Evolutionary conservation across 139 green algal species (phyloP), one percentile per base, ranked within the genome.

Genomic region (Mesotaenium endlicherianum): DNA sequence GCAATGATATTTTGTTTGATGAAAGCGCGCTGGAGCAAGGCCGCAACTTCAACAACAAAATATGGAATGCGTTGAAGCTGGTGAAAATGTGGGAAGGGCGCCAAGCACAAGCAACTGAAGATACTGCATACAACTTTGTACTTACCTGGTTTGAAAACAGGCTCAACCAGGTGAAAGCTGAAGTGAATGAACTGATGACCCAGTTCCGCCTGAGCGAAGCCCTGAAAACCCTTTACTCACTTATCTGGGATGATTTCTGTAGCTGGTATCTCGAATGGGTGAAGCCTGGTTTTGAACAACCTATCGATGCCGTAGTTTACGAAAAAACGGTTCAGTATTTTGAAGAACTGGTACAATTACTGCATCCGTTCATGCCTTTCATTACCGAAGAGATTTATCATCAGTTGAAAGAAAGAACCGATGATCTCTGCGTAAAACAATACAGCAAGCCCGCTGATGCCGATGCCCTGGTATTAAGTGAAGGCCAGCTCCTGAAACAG

Each of bases 211-310:
- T 98, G 64, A 60, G 83, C 16, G 85, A 81, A 26, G 92, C 93
- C 45, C 95, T 93, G 11, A 87, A 91, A 80, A 38, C 55, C 4
- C 30, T 95, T 34, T 97, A 97, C 89, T 74, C 72, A 41, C 97
- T 94, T 77, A 95, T 92, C 93, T 93, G 96, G 91, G 95, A 97
- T 81, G 91, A 97, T 60, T 70, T 97, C 75, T 98, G 95, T 87
- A 94, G 97, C 83, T 93, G 97, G 45, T 97, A 95, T 92, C 97
- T 98, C 70, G 95, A 98, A 91, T 86, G 97, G 41, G 90, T 94
- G 87, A 98, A 98, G 80, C 59, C 74, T 1, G 45, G n/a, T n/a
- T n/a, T n/a, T n/a, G n/a, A n/a, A n/a, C n/a, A n/a, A n/a, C n/a
- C n/a, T n/a, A n/a, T n/a, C n/a, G n/a, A n/a, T n/a, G n/a, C 79